Percentiles rank a stretch among this genome's conserved stretches.
These are phyloP conservation scores for Aeschynomene evenia DNA, from an alignment of 306 rosid species.

Conservation along the genomic window DNA sequence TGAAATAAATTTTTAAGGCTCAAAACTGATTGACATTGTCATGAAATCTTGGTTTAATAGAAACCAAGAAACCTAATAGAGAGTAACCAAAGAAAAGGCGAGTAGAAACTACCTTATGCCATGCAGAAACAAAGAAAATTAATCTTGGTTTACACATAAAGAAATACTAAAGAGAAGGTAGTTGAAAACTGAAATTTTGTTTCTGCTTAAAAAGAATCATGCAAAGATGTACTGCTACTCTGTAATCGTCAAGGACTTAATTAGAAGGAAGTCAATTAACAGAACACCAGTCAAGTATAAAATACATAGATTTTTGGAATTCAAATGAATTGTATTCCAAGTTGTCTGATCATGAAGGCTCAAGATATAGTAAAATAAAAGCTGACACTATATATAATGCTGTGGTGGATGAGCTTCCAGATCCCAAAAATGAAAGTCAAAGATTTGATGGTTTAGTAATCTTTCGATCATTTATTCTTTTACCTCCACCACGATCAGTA, in stretches of 20 bases:
- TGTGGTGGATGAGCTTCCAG: neutral
- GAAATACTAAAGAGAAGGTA: neutral
- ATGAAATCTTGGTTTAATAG: neutral
- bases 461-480: neutral
- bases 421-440: conserved; percentile 3
- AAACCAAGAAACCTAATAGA: neutral
- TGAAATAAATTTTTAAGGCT: neutral
- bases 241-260: neutral
- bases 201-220: neutral
- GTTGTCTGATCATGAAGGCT: neutral
- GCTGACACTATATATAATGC: neutral
- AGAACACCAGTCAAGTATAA: neutral
- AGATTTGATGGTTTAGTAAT: neutral
- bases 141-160: neutral
- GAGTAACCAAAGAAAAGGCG: neutral
- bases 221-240: neutral
- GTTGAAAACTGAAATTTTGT: neutral
- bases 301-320: neutral
- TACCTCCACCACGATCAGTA: conserved; percentile 1
- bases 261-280: neutral
- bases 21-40: neutral
- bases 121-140: neutral
- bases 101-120: neutral
- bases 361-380: neutral
- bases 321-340: neutral